These are phyloP conservation scores for Pseudogymnoascus sp. DNA, from an alignment of 2,329 filamentous ascomycete species.

Conservation along the genomic window DNA sequence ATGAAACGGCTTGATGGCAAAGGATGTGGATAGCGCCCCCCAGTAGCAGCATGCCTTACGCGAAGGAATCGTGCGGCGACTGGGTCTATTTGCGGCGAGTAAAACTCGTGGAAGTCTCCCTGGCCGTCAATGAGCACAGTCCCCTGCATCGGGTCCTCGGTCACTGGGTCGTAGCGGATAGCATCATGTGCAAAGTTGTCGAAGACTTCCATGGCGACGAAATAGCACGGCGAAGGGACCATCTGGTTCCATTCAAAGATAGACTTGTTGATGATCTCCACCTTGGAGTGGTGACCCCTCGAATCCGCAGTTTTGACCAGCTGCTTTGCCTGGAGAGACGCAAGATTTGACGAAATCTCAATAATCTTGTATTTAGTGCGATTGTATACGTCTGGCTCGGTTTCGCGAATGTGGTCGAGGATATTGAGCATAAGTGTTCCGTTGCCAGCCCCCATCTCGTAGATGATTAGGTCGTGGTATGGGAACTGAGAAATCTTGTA, in stretches of 20 bases:
- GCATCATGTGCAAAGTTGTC: constrained; percentile 97
- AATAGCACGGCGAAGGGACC: constrained; percentile 92
- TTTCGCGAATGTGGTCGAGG: constrained; percentile 85
- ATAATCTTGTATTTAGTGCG: constrained; percentile 93
- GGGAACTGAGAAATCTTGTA: constrained; percentile 92
- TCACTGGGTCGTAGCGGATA: constrained; percentile 78
- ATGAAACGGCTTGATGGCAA: constrained; percentile 48
- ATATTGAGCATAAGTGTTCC: constrained; percentile 98
- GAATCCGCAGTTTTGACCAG: constrained; percentile 58
- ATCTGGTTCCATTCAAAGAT: constrained; percentile 90
- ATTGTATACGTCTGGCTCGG: constrained; percentile 85
- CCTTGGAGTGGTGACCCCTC: constrained; percentile 71
- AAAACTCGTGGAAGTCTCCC: constrained; percentile 95
- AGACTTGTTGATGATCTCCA: constrained; percentile 89
- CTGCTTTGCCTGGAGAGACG: constrained; percentile 65
- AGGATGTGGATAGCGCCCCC: constrained; percentile 50
- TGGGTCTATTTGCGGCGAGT: constrained; percentile 71
- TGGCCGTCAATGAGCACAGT: constrained; percentile 75
- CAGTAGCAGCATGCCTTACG: constrained; percentile 70
- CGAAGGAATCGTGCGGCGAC: constrained; percentile 74
- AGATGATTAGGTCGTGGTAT: constrained; percentile 94
- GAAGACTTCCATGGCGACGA: constrained; percentile 94
- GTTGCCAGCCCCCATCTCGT: constrained; percentile 96
- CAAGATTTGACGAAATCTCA: constrained; percentile 81
- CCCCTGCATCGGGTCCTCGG: constrained; percentile 77